Base-by-base conservation (phyloP, 148 eudicot genomes). In the Diospyros kaki region DNA sequence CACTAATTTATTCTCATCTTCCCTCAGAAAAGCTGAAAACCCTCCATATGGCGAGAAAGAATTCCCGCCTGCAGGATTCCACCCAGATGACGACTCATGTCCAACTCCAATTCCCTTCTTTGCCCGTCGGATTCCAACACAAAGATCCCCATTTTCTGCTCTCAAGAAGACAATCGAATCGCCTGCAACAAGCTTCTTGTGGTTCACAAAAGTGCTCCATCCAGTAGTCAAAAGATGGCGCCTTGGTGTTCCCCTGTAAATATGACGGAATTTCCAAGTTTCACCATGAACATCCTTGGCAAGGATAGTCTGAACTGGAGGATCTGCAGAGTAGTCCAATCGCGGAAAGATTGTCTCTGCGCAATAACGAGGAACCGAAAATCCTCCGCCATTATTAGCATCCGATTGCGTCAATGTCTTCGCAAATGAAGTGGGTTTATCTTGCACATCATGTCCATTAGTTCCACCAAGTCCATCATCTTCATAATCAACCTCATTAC, bases 371-470 rank as follows among this genome's bases (percentile, higher is more conserved):
- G 98, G 98, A 9, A 94, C 98, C 0, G 98, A 94, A 71, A 94
- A 94, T 9, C 98, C 98, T 43, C 98, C 98, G 70, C 98, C 98
- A 65, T 94, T 94, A 64, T 94, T 94, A 0, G 97, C 98, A 73
- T 94, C 98, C 0, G 97, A 92, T 50, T 94, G 98, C 1, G 98
- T 94, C 76, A 94, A 79, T 1, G 98, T 94, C 80, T 94, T 94
- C 0, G 98, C 98, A 77, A 94, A 94, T 1, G 96, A 92, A 39
- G 86, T 75, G 28, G 98, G 97, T 73, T 92, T 94, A 58, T 87
- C 92, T 40, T 76, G 88, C 4, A 78, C 74, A 50, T 87, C 89
- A 56, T 77, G 42, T 3, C 78, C 83, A 65, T 79, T 74, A 58
- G 61, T 73, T 9, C 83, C 88, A 8, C 43, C 74, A 45, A 28